A percentile compares a stretch with the other conserved stretches of the same genome.
phyloP scores from a whole-genome alignment of 1,139 yeast genomes.

The Debaryomyces nepalensis region DNA sequence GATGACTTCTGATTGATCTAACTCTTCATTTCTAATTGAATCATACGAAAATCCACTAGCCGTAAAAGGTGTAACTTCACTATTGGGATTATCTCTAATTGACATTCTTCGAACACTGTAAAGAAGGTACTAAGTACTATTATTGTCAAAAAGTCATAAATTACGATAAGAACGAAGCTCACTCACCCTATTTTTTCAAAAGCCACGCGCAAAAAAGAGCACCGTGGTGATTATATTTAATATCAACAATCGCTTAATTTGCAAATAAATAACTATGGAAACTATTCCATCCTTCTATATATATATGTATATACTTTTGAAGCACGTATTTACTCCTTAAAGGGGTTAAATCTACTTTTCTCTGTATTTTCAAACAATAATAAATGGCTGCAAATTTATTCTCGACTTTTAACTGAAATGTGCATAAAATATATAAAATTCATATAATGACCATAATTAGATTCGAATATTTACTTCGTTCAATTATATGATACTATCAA shows the following conservation, averaged over 20 bases:
- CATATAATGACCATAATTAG: not conserved
- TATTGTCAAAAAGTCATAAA: not conserved
- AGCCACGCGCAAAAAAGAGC: too few species aligned
- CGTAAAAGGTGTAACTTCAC: slow-evolving; percentile 12
- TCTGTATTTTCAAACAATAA: not conserved
- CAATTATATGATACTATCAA: too few species aligned
- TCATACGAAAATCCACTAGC: slow-evolving; percentile 3
- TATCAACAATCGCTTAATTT: too few species aligned
- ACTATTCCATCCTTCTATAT: too few species aligned
- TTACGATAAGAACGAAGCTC: too few species aligned
- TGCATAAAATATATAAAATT: not conserved
- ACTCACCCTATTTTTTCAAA: too few species aligned
- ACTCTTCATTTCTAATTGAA: slow-evolving; percentile 9
- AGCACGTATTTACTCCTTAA: not conserved
- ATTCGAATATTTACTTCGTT: too few species aligned
- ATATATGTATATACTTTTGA: not conserved
- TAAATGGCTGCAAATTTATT: slow-evolving; percentile 10
- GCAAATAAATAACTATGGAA: not conserved
- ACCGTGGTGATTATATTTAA: too few species aligned
- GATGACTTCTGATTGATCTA: slow-evolving; percentile 41
- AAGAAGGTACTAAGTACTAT: not conserved
- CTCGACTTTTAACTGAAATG: not conserved
- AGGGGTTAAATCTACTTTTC: not conserved
- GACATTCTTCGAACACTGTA: not conserved
- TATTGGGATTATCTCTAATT: not conserved